A percentile compares a stretch with the other conserved stretches of the same genome.
phyloP scores from a whole-genome alignment of 1,284 basidiomycete species.

The Abortiporus biennis region DNA sequence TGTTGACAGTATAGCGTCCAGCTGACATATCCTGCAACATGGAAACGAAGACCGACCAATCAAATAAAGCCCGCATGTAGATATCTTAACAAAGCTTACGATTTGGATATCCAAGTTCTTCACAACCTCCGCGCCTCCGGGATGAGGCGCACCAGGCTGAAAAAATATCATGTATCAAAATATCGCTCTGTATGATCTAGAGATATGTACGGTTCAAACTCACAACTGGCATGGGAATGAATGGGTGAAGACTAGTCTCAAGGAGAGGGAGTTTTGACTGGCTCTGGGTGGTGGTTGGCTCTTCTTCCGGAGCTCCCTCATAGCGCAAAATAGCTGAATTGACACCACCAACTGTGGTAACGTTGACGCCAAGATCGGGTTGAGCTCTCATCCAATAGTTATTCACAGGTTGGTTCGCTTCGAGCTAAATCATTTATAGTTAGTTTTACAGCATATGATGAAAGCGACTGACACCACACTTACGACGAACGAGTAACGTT shows the following conservation, averaged over 20 bases:
- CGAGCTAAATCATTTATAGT: background rate
- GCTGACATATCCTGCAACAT: background rate
- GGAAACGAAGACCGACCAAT: background rate
- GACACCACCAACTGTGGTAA: conserved; percentile 21
- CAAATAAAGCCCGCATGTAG: too few species aligned
- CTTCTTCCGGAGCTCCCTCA: conserved; percentile 29
- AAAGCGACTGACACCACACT: conserved; percentile 2
- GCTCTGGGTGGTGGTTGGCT: conserved; percentile 31
- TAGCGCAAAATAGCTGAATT: conserved; percentile 24
- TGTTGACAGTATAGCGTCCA: conserved; percentile 17
- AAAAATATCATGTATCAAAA: too few species aligned
- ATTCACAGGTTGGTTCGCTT: background rate
- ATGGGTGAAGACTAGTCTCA: conserved; percentile 23
- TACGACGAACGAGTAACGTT: conserved; percentile 30
- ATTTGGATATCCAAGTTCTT: conserved; percentile 16
- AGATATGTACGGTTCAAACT: too few species aligned
- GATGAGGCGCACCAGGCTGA: conserved; percentile 21
- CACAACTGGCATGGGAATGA: conserved; percentile 6
- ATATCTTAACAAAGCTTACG: too few species aligned
- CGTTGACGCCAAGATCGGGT: conserved; percentile 23
- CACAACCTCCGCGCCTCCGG: conserved; percentile 24
- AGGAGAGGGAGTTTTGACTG: conserved; percentile 14
- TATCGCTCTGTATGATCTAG: too few species aligned
- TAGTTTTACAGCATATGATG: background rate
- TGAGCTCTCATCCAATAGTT: conserved; percentile 33